These are phyloP conservation scores for Beauveria rudraprayagi DNA, from an alignment of 2,329 filamentous ascomycete genomes.

Conservation along the genomic window DNA sequence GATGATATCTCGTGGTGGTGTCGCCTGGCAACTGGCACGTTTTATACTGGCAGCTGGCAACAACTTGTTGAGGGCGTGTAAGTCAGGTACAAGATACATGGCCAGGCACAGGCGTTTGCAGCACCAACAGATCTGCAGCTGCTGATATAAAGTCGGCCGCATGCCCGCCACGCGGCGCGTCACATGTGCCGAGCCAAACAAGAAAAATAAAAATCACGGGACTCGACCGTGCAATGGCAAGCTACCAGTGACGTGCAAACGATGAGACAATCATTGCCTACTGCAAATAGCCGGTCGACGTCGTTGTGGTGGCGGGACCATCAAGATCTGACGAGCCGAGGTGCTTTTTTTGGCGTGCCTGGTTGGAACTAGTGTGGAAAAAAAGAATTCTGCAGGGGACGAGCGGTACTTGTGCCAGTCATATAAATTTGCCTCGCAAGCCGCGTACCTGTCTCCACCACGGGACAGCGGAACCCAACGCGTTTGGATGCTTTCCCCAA, in stretches of 20 bases:
- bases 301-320: not conserved
- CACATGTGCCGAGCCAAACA: not conserved
- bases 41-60: not conserved
- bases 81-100: not conserved
- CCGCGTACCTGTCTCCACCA: not conserved
- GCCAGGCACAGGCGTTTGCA: not conserved
- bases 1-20: not conserved
- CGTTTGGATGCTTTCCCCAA: slow-evolving; percentile 3
- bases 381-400: slow-evolving; percentile 1
- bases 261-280: not conserved
- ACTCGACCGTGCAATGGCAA: not conserved
- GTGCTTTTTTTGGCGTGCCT: slow-evolving; percentile 3
- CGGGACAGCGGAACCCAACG: slow-evolving; percentile 7
- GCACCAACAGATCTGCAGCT: not conserved
- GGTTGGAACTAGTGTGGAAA: not conserved
- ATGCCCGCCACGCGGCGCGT: not conserved
- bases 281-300: not conserved
- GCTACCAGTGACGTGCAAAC: not conserved
- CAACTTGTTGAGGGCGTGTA: slow-evolving; percentile 3
- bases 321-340: slow-evolving; percentile 7
- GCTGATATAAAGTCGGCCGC: not conserved
- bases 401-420: not conserved
- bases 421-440: not conserved
- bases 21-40: not conserved
- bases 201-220: not conserved